phyloP scores from a whole-genome alignment of 331 rosid species.

The Malus hybrid region DNA sequence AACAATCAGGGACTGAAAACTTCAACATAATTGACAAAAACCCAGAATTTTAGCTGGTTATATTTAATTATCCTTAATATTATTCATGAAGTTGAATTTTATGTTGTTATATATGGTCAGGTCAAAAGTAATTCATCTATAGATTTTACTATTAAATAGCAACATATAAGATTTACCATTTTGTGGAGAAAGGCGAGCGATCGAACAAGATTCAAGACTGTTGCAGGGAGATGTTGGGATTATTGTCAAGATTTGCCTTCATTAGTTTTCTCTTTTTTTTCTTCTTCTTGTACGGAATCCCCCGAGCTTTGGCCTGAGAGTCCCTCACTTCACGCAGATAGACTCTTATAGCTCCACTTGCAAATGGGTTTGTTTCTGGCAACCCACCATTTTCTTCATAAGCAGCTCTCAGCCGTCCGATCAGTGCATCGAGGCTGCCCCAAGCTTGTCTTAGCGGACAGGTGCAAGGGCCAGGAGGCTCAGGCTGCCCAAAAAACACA shows the following conservation, averaged over 20 bases:
- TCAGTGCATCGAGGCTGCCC: constrained; percentile 81
- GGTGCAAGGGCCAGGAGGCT: constrained; percentile 75
- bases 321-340: constrained; percentile 64
- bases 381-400: constrained; percentile 83
- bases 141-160: too few species aligned
- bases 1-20: background rate
- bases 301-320: constrained; percentile 74
- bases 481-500: constrained; percentile 59
- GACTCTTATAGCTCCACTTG: constrained; percentile 50
- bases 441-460: constrained; percentile 82
- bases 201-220: constrained; percentile 9
- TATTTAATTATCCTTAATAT: too few species aligned
- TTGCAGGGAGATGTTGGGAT: constrained; percentile 47
- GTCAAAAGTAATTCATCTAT: too few species aligned
- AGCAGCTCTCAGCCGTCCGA: constrained; percentile 79
- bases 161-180: constrained; percentile 18
- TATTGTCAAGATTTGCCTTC: constrained; percentile 32
- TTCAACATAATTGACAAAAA: background rate
- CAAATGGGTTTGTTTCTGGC: constrained; percentile 73
- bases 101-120: too few species aligned
- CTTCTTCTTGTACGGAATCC: constrained; percentile 80
- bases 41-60: background rate
- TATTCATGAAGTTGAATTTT: too few species aligned
- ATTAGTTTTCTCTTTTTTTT: constrained; percentile 61
- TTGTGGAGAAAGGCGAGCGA: background rate